A percentile compares a stretch with the other conserved stretches of the same genome.
Conservation (phyloP, 2,329 filamentous ascomycete genomes). For the Tolypocladium ovalisporum region DNA sequence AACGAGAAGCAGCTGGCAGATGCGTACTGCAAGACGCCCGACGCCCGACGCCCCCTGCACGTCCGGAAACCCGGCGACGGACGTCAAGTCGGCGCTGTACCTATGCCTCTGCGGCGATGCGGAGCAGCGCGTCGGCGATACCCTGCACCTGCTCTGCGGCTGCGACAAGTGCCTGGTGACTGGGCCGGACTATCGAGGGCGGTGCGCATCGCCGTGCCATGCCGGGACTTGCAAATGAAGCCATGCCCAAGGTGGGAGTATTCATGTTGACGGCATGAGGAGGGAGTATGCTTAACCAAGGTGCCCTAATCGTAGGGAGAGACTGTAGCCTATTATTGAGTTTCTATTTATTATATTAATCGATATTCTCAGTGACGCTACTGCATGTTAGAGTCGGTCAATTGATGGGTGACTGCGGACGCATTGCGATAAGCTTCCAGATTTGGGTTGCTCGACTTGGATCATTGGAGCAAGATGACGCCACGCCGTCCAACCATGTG, state of each 20-base stretch:
- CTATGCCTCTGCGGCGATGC: slow-evolving; percentile 25
- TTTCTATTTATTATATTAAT: neutral
- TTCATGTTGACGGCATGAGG: neutral
- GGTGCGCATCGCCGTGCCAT: slow-evolving; percentile 25
- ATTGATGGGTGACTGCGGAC: neutral
- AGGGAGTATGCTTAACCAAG: neutral
- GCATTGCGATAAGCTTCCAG: neutral
- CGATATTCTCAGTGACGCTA: neutral
- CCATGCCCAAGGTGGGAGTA: neutral
- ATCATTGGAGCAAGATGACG: neutral
- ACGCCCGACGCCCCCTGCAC: slow-evolving; percentile 23
- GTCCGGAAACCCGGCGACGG: slow-evolving; percentile 16
- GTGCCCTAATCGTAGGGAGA: neutral
- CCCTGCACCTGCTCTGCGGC: slow-evolving; percentile 26
- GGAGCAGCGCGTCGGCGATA: slow-evolving; percentile 19
- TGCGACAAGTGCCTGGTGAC: slow-evolving; percentile 28
- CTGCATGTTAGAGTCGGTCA: too few relatives aligned
- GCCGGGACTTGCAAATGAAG: slow-evolving; percentile 9
- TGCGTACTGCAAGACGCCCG: slow-evolving; percentile 25
- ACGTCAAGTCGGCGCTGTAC: slow-evolving; percentile 21
- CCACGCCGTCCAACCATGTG: neutral
- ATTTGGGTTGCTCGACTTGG: neutral
- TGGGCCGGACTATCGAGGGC: slow-evolving; percentile 26
- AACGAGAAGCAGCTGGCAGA: slow-evolving; percentile 18
- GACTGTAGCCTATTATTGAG: neutral